Evolutionary conservation across 148 eudicot genomes (phyloP), one percentile per base, ranked within the genome.

Genomic region (Selenicereus undatus): DNA sequence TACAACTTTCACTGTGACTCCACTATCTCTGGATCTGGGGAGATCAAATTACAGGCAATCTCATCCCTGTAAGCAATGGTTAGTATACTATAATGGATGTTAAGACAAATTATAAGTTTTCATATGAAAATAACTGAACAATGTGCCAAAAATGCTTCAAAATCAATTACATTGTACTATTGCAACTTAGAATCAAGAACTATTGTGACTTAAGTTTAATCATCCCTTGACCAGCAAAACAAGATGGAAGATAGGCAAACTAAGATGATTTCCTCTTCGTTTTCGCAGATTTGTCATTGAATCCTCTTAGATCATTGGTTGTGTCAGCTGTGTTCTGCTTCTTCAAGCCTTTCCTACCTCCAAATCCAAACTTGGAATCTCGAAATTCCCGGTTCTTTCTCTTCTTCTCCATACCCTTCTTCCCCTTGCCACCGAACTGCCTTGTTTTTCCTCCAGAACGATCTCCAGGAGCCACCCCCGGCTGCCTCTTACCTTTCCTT

Each of bases 271-370:
- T 93, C 76, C 91, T 87, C 76, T 86, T 95, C 91, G 2, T 36
- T 36, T 89, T 91, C 45, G 80, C 85, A 29, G 83, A 80, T 36
- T 83, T 73, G 26, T 81, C 87, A 66, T 86, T 81, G 80, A 91
- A 91, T 35, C 89, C 90, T 80, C 89, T 83, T 7, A 89, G 60
- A 66, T 94, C 97, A 70, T 84, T 90, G 14, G 98, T 91, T 65
- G 92, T 94, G 26, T 91, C 97, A 30, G 97, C 88, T 0, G 93
- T 88, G 76, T 94, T 94, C 85, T 94, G 97, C 84, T 94, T 94
- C 86, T 86, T 91, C 90, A 89, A 14, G 70, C 95, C 98, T 85
- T 95, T 95, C 78, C 89, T 89, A 74, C 98, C 98, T 42, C 97
- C 98, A 80, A 84, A 89, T 52, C 98, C 98, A 73, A 89, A 95